These are phyloP conservation scores for Backusella circina DNA, from an alignment of 192 early-diverging fungal genomes.

Conservation along the genomic window DNA sequence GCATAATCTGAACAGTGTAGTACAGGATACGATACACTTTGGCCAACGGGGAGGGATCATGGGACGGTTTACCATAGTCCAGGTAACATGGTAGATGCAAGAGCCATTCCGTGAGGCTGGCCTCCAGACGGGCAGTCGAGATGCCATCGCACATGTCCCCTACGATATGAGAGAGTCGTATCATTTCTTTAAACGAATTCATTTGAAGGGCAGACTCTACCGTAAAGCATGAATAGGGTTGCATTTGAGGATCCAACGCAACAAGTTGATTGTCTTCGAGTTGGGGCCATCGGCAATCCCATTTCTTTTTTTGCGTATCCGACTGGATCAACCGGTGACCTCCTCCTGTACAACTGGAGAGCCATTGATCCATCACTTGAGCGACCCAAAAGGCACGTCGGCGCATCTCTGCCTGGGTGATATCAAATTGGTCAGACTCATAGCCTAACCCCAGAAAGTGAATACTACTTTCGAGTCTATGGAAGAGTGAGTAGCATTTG, in stretches of 20 bases:
- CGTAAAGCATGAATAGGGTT: neutral
- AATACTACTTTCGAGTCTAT: neutral
- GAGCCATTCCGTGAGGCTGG: constrained; percentile 25
- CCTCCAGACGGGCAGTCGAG: constrained; percentile 4
- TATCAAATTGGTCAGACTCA: constrained; percentile 19
- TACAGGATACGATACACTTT: constrained; percentile 31
- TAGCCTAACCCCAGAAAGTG: constrained; percentile 15
- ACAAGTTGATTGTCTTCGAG: constrained; percentile 31
- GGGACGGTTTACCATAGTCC: constrained; percentile 22
- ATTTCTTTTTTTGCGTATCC: neutral
- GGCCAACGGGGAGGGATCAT: constrained; percentile 17
- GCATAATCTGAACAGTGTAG: constrained; percentile 32
- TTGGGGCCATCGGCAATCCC: constrained; percentile 25
- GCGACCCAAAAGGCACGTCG: constrained; percentile 31
- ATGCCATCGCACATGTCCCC: constrained; percentile 14
- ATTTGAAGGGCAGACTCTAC: constrained; percentile 20
- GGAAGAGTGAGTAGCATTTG: constrained; percentile 13
- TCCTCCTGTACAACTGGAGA: constrained; percentile 7
- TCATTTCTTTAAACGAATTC: constrained; percentile 19
- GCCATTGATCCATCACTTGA: constrained; percentile 31
- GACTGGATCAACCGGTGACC: constrained; percentile 1
- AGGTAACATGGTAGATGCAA: constrained; percentile 28
- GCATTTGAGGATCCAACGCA: neutral
- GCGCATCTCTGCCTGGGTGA: constrained; percentile 20
- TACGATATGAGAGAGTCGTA: constrained; percentile 24